A percentile compares a stretch with the other conserved stretches of the same genome.
Evolutionary conservation across 2,329 filamentous ascomycete genomes (phyloP).

Genomic region (Arthroderma sp.): DNA sequence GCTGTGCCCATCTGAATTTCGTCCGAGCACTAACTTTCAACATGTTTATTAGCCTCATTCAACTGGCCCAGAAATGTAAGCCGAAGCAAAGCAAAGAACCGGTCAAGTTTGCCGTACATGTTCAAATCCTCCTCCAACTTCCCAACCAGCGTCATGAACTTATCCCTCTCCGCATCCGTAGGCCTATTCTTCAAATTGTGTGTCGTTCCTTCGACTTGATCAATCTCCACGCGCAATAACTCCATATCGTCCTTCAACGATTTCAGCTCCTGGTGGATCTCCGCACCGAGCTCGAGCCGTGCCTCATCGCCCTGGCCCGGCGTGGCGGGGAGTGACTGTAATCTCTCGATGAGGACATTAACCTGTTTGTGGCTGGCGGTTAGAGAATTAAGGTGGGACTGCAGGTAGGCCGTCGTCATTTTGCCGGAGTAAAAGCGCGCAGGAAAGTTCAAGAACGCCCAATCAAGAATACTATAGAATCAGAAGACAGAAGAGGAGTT

Average conservation of each 20-base stretch:
- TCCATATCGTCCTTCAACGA: slow-evolving; percentile 76
- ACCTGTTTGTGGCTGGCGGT: slow-evolving; percentile 41
- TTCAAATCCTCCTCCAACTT: slow-evolving; percentile 59
- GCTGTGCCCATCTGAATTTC: slow-evolving; percentile 68
- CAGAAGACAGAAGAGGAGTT: too few relatives aligned
- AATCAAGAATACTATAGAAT: too few relatives aligned
- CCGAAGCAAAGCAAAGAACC: not conserved
- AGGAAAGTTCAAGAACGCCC: too few relatives aligned
- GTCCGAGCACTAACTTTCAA: slow-evolving; percentile 41
- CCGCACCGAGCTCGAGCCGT: slow-evolving; percentile 59
- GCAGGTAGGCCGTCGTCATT: slow-evolving; percentile 23
- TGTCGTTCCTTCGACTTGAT: slow-evolving; percentile 43
- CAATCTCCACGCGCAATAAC: slow-evolving; percentile 60
- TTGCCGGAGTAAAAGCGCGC: too few relatives aligned
- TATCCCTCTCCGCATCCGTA: slow-evolving; percentile 49
- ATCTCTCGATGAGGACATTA: slow-evolving; percentile 42
- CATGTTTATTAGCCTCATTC: not conserved
- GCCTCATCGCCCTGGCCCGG: slow-evolving; percentile 50
- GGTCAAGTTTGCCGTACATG: slow-evolving; percentile 37
- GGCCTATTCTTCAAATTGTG: slow-evolving; percentile 36
- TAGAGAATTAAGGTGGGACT: slow-evolving; percentile 38
- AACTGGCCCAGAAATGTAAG: not conserved
- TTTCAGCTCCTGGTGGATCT: slow-evolving; percentile 67
- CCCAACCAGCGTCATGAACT: slow-evolving; percentile 53
- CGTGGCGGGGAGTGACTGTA: slow-evolving; percentile 49